Percentiles rank a stretch among this genome's conserved stretches.
phyloP scores from a whole-genome alignment of 345 rosid species.

The Citrus unshiu region DNA sequence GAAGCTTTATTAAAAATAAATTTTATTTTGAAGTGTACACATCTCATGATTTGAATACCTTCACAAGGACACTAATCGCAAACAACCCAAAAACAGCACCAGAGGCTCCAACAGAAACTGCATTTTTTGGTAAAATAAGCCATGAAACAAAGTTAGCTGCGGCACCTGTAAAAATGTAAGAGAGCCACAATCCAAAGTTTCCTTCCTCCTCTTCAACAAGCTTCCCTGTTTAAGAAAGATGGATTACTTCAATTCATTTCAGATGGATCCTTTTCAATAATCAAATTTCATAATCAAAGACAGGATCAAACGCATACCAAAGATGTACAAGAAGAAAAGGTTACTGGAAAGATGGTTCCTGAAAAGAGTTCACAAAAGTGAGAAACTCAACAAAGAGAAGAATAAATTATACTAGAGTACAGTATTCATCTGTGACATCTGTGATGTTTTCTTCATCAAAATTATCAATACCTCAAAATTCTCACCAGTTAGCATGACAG shows the following conservation, averaged over 20 bases:
- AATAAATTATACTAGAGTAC: no score
- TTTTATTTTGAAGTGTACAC: neutral
- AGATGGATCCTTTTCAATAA: neutral
- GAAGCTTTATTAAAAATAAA: neutral
- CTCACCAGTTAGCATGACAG: constrained; percentile 95
- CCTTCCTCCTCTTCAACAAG: constrained; percentile 98
- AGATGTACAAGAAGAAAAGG: constrained; percentile 91
- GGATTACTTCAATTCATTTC: constrained; percentile 7
- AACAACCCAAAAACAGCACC: constrained; percentile 94
- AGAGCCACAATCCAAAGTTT: constrained; percentile 71
- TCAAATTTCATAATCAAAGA: neutral
- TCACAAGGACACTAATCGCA: constrained; percentile 85
- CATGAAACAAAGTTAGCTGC: constrained; percentile 93
- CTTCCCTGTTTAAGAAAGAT: constrained; percentile 53
- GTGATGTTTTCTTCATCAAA: neutral
- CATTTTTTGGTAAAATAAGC: constrained; percentile 87
- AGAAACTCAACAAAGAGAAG: neutral
- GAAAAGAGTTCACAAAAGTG: constrained; percentile 23
- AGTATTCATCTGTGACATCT: neutral
- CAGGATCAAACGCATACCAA: constrained; percentile 56
- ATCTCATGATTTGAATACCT: constrained; percentile 37
- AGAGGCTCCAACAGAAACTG: constrained; percentile 90
- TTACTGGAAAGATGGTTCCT: constrained; percentile 98
- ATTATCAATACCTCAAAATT: neutral
- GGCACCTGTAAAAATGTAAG: constrained; percentile 73